Base-by-base conservation (phyloP, 352 stramenopile species). In the Pythium sukuiense region DNA sequence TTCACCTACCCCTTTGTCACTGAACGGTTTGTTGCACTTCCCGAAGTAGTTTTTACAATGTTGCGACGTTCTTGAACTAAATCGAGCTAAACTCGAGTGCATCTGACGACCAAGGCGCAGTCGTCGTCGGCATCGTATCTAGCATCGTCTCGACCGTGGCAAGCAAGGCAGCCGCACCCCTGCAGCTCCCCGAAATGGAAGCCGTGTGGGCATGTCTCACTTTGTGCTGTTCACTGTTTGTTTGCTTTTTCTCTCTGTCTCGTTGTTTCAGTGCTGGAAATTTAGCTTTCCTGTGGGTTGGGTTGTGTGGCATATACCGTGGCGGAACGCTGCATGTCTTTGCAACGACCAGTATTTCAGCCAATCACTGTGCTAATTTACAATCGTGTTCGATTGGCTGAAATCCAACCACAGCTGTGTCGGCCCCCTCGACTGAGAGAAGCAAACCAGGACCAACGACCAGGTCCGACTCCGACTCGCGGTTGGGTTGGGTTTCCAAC, bases 401-500 rank as follows among this genome's bases (percentile, higher is more conserved):
- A 46, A 72, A 63, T 33, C 33, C 53, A 48, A 35, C 2, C 41
- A 30, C 33, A 53, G 55, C 39, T 27, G 63, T 45, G 66, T 69
- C 61, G 61, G 67, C 56, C 52, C 58, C 3, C 30, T n/a, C n/a
- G n/a, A 30, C 37, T 18, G 11, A 18, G 11, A 16, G 37, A 26
- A 48, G 45, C n/a, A 30, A 27, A 27, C 45, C n/a, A 16, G 45
- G 18, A 46, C 33, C 48, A 61, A 55, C 59, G 61, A 68, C 61
- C 61, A 68, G 61, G 61, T n/a, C n/a, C n/a, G n/a, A n/a, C n/a
- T 68, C 66, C 66, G 66, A 72, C 66, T 72, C 43, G 30, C n/a
- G 32, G 16, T 57, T 50, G 52, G 45, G n/a, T n/a, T n/a, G n/a
- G n/a, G n/a, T n/a, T n/a, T n/a, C n/a, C n/a, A n/a, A n/a, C n/a